phyloP scores from a whole-genome alignment of 129 eudicot species.

The Pseudognaphalium luteoalbum region DNA sequence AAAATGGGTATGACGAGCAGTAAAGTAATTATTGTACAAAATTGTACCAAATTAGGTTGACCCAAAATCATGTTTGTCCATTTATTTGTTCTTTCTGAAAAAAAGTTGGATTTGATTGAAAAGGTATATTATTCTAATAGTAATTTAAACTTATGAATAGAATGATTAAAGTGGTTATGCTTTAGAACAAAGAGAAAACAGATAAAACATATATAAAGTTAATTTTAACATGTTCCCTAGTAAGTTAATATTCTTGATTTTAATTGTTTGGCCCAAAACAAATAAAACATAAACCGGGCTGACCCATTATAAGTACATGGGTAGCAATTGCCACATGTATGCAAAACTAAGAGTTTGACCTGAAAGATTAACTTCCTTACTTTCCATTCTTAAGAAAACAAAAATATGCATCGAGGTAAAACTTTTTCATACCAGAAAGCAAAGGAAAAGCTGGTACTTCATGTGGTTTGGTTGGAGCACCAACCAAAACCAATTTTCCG shows the following conservation, averaged over 20 bases:
- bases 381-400: too few relatives aligned
- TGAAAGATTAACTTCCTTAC: neutral
- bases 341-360: neutral
- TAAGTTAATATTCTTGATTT: too few relatives aligned
- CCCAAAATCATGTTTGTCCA: neutral
- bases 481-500: constrained; percentile 40
- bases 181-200: too few relatives aligned
- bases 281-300: neutral
- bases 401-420: neutral
- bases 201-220: too few relatives aligned
- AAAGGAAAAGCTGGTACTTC: constrained; percentile 43
- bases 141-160: too few relatives aligned
- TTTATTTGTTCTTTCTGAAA: neutral
- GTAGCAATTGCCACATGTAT: neutral
- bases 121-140: neutral
- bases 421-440: constrained; percentile 30
- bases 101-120: neutral
- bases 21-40: neutral
- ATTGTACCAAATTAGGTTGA: neutral
- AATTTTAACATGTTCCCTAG: too few relatives aligned
- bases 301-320: neutral
- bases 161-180: too few relatives aligned
- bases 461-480: constrained; percentile 37
- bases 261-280: neutral
- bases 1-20: neutral